Base-by-base conservation (phyloP, 1,139 yeast genomes). In the Sugiyamaella xylanicola region DNA sequence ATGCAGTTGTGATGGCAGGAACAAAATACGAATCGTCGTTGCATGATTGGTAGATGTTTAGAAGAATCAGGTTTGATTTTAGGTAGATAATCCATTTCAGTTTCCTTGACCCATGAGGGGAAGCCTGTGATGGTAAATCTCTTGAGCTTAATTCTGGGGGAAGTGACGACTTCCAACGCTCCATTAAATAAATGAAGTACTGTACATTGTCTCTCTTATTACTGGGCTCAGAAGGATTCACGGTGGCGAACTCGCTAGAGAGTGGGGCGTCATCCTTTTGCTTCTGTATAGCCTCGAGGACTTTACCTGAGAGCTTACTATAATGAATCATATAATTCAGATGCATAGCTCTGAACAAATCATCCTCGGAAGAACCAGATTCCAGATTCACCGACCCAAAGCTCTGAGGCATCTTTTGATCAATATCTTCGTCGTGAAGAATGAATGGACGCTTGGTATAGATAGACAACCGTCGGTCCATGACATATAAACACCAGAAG, bases 401-500 rank as follows among this genome's bases (percentile, higher is more conserved):
- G 20, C 55, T 39, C 25, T 48, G 55, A 1, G 65, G 67, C 41
- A 60, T 52, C 47, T 53, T 55, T 46, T 64, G 67, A 25, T 63
- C 64, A 39, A 65, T 60, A 41, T 60, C 66, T 20, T 63, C 65
- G 25, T 65, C 68, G 19, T 57, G 60, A 4, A 65, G 57, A 15
- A 61, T 51, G 37, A 57, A 57, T 4, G 68, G 67, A 3, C 65
- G 56, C 21, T 60, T 62, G 13, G 67, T 58, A 37, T 63, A 63
- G 32, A 63, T 56, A 2, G 68, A 58, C 37, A 65, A 40, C 3
- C 68, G 57, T 13, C 67, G 59, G 35, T 65, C 68, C 54, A 64
- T 53, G 17, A 60, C 61, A 46, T 64, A 65, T 4, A 64, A 42
- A 29, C 63, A 64, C 68, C 68, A 65, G 54, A 65, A 65, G 35